Evolutionary conservation across 352 stramenopile genomes (phyloP), one percentile per base, ranked within the genome.

Genomic region (Phytophthora capsici): DNA sequence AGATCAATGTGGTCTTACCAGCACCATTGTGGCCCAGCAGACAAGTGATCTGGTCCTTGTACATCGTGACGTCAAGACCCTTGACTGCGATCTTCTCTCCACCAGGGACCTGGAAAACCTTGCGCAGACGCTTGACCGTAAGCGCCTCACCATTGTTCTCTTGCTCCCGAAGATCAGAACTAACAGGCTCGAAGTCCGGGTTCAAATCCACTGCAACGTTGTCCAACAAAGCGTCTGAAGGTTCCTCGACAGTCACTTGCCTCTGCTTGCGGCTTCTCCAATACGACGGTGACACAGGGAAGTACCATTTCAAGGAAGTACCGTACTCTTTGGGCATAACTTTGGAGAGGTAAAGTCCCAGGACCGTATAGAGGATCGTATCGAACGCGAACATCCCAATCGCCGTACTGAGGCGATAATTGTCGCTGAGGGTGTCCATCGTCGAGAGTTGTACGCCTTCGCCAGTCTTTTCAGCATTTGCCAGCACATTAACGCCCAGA

Each of bases 271-370:
- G 53, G 12, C 41, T 53, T 16, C 57, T 45, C 69, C 69, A 77
- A 34, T 77, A 77, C 17, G 66, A 75, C 1, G 77, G 77, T 3
- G 82, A 89, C 13, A 97, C 37, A 0, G 86, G 78, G 65, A 98
- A 98, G 66, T 98, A 97, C 84, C 89, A 98, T 30, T 95, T 96
- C 44, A 90, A 66, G 0, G 75, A 68, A 26, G 87, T 91, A 3
- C 94, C 94, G 60, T 94, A 98, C 59, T 96, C 85, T 54, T 88
- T 94, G 0, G 95, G 95, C n/a, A 98, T 72, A 7, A 97, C 89
- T 51, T 91, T 80, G 23, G 96, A 89, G 10, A 98, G 77, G 66
- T 98, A 98, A 51, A 88, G 65, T 0, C 84, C 94, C 0, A 98
- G 60, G 2, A 97, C 5, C 17, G 81, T 91, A 75, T 98, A 98